These are phyloP conservation scores for Pueraria montana DNA, from an alignment of 306 rosid genomes.

Conservation along the genomic window DNA sequence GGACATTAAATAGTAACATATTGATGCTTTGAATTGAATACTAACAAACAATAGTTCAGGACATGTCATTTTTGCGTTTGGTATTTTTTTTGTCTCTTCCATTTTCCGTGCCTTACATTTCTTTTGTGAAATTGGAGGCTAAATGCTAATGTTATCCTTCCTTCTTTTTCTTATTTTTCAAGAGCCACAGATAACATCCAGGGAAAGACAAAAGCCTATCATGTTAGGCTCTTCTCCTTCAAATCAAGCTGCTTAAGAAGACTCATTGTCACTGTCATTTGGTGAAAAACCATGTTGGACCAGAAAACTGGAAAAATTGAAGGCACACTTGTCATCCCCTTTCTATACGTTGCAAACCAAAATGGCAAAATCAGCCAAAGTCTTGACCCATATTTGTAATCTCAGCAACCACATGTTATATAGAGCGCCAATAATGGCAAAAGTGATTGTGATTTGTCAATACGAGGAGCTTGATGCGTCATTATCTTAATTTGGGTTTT, in stretches of 20 bases:
- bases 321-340: slow-evolving; percentile 34
- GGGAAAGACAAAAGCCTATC: slow-evolving; percentile 58
- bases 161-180: slow-evolving; percentile 41
- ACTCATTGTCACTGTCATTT: slow-evolving; percentile 40
- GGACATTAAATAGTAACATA: not conserved
- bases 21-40: not conserved
- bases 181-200: slow-evolving; percentile 68
- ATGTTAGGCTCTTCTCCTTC: slow-evolving; percentile 48
- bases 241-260: slow-evolving; percentile 54
- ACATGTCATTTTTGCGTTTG: not conserved
- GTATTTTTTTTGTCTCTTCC: slow-evolving; percentile 24
- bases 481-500: slow-evolving; percentile 41
- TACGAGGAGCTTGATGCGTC: slow-evolving; percentile 26
- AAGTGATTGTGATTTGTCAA: slow-evolving; percentile 40
- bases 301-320: slow-evolving; percentile 35
- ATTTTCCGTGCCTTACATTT: slow-evolving; percentile 19
- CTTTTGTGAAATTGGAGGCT: slow-evolving; percentile 29
- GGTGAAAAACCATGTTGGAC: slow-evolving; percentile 15
- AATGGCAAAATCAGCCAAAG: slow-evolving; percentile 29
- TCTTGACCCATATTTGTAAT: slow-evolving; percentile 46
- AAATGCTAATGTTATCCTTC: slow-evolving; percentile 34
- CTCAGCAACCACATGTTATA: slow-evolving; percentile 35
- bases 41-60: not conserved
- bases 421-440: slow-evolving; percentile 34
- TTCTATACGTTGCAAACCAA: slow-evolving; percentile 18